Evolutionary conservation across 345 rosid species (phyloP).

Genomic region (Triadica sebifera): DNA sequence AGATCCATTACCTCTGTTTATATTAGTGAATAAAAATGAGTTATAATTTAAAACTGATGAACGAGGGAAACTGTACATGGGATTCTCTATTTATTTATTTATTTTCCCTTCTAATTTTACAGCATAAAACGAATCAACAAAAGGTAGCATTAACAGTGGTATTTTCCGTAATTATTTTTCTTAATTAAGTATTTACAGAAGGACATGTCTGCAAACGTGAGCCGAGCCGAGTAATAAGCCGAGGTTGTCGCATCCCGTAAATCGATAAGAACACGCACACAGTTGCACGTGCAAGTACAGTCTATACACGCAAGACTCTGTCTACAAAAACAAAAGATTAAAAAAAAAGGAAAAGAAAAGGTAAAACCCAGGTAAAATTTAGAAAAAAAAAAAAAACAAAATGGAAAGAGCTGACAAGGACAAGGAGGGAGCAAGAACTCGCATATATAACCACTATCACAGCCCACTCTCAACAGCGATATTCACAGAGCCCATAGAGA

Average conservation of each 20-base stretch:
- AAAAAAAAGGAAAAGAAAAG: too few species aligned
- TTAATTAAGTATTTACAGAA: neutral
- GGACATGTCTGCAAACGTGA: slow-evolving; percentile 12
- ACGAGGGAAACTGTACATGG: too few species aligned
- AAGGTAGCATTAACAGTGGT: too few species aligned
- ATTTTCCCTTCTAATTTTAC: too few species aligned
- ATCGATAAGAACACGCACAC: slow-evolving; percentile 37
- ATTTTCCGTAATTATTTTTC: neutral
- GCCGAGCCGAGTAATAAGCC: slow-evolving; percentile 60
- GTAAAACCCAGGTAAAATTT: too few species aligned
- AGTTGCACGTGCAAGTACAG: slow-evolving; percentile 58
- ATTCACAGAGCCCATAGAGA: slow-evolving; percentile 15
- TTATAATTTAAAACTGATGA: too few species aligned
- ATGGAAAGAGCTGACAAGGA: neutral
- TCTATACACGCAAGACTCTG: slow-evolving; percentile 33
- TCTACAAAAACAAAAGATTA: neutral
- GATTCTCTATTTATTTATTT: too few species aligned
- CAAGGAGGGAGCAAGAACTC: neutral
- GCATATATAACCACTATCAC: slow-evolving; percentile 25
- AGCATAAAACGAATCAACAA: too few species aligned
- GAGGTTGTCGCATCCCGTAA: slow-evolving; percentile 46
- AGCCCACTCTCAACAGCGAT: slow-evolving; percentile 14
- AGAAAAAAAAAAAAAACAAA: neutral
- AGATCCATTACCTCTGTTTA: too few species aligned
- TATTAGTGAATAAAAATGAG: too few species aligned